A percentile compares a stretch with the other conserved stretches of the same genome.
Conservation (phyloP, 129 eudicot species). For the Mikania micrantha region DNA sequence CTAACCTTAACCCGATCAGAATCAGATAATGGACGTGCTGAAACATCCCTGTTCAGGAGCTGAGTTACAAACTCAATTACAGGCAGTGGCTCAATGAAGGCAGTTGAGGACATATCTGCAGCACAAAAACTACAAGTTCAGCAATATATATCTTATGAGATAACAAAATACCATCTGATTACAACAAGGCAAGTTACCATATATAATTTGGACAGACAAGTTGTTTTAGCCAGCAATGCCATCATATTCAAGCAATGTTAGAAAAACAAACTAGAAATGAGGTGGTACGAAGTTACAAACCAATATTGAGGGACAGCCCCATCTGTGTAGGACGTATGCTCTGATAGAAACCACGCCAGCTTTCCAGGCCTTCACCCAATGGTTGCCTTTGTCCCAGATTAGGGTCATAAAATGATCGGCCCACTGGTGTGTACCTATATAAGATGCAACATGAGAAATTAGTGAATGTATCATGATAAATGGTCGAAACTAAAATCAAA, state of each 20-base stretch:
- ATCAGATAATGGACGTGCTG: slow-evolving; percentile 75
- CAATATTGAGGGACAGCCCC: slow-evolving; percentile 93
- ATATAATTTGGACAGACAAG: neutral
- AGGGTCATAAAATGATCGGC: slow-evolving; percentile 81
- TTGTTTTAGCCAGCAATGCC: neutral
- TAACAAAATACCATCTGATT: neutral
- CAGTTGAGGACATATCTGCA: slow-evolving; percentile 98
- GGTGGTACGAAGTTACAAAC: slow-evolving; percentile 24
- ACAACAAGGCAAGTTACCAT: neutral
- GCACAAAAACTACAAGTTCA: slow-evolving; percentile 4
- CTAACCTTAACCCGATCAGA: slow-evolving; percentile 88
- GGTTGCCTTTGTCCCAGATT: slow-evolving; percentile 58
- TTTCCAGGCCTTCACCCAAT: slow-evolving; percentile 89
- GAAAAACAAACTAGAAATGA: neutral
- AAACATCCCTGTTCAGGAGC: slow-evolving; percentile 72
- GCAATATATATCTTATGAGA: neutral
- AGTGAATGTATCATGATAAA: neutral
- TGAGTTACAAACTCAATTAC: slow-evolving; percentile 83
- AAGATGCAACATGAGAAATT: neutral
- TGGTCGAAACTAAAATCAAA: neutral
- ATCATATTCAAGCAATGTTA: neutral
- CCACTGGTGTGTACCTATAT: slow-evolving; percentile 70
- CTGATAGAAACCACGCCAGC: slow-evolving; percentile 97
- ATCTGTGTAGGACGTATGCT: slow-evolving; percentile 96
- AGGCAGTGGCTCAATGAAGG: slow-evolving; percentile 93